Base-by-base conservation (phyloP, 2,329 filamentous ascomycete species). In the Zelopaecilomyces penicillatus region DNA sequence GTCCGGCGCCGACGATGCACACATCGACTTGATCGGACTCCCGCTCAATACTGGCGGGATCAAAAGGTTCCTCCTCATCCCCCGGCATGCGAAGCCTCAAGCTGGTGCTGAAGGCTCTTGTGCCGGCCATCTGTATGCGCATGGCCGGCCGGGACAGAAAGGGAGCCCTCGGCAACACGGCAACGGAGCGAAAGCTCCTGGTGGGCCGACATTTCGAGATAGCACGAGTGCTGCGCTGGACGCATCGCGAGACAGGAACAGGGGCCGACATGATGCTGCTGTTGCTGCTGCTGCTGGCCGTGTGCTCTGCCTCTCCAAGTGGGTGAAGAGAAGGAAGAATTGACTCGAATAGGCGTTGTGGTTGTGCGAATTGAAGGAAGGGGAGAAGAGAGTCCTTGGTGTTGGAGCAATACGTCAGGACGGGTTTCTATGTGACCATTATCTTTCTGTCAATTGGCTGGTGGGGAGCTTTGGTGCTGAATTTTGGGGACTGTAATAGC, bases 11-110 rank as follows among this genome's bases (percentile, higher is more conserved):
- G 43, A 98, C 81, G 58, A 98, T 97, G 66, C 89, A 95, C 30
- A 98, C 90, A 66, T 98, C 93, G 30, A 98, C 93, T 67, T 93
- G 72, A 59, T 98, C 93, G 43, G 81, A 85, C 65, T 97, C 93
- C 52, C 93, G 83, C 52, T 97, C 91, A 46, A 90, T 73, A 44
- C 65, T 67, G 27, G 69, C 66, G 6, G 83, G 83, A 59, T 89
- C 82, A 55, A 87, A 86, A 45, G 69, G 59, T 32, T 79, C 77
- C 45, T 78, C 60, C 11, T 55, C 54, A 30, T 58, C 50, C 19
- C 19, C 19, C 37, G 52, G 52, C 50, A 53, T 50, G 33, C 60
- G 55, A 28, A 58, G 50, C 34, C 51, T 49, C 29, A 53, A 42
- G 32, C 57, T 55, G 2, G 64, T 67, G 54, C 62, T 67, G 44